phyloP scores from a whole-genome alignment of 495 filamentous ascomycete genomes.

The Neurospora africana region DNA sequence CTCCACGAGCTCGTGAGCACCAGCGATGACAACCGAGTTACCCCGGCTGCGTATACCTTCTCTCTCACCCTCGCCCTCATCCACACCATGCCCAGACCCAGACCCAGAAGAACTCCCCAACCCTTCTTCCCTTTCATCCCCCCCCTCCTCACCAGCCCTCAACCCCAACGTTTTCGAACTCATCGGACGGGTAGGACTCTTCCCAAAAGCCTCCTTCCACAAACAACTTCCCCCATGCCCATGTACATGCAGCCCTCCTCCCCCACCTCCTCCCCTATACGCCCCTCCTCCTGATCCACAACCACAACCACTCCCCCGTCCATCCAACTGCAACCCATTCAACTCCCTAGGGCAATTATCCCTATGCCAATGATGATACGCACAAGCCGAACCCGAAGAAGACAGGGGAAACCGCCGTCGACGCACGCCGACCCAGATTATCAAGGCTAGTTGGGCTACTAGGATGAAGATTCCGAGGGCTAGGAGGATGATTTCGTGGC shows the following conservation, averaged over 20 bases:
- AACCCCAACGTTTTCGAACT: neutral
- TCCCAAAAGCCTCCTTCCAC: slow-evolving; percentile 7
- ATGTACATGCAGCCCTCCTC: neutral
- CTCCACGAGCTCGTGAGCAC: neutral
- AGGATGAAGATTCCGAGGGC: slow-evolving; percentile 8
- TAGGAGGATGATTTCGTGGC: slow-evolving; percentile 10
- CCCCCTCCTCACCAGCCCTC: neutral
- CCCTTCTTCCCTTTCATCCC: neutral
- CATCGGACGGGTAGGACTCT: neutral
- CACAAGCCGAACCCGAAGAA: neutral
- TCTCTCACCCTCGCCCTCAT: neutral
- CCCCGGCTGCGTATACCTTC: neutral
- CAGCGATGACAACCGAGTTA: neutral
- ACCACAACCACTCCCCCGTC: neutral
- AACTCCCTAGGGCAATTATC: neutral
- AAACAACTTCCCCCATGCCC: neutral
- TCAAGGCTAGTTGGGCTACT: slow-evolving; percentile 1
- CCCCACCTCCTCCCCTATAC: too few relatives aligned
- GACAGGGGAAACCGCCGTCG: neutral
- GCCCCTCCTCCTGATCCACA: neutral
- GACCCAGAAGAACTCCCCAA: neutral
- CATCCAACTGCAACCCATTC: neutral
- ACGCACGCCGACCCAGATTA: slow-evolving; percentile 5
- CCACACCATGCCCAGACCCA: neutral
- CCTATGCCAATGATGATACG: neutral